Percentiles rank a stretch among this genome's conserved stretches.
Conservation (phyloP, 1,284 basidiomycete genomes). For the Ceraceosorus bombacis region DNA sequence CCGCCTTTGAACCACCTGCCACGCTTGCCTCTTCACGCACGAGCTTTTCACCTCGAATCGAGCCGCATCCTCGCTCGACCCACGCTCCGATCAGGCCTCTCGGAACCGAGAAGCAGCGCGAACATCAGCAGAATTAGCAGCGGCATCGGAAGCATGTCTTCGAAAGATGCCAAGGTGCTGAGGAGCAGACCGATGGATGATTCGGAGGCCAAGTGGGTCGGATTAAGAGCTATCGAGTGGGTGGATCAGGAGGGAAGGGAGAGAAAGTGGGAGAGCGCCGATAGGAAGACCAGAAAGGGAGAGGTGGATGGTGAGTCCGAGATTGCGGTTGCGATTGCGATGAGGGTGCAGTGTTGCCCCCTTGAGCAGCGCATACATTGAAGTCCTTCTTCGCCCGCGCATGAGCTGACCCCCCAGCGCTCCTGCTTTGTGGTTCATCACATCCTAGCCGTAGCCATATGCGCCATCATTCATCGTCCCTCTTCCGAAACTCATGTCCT, state of each 20-base stretch:
- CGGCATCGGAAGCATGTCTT: conserved; percentile 1
- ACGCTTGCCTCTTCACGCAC: no score
- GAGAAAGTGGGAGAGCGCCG: conserved; percentile 44
- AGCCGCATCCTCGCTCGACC: no score
- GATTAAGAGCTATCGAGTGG: conserved; percentile 42
- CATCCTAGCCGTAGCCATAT: conserved; percentile 35
- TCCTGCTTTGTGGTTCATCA: neutral
- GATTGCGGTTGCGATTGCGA: neutral
- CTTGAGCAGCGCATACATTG: neutral
- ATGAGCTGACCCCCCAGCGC: neutral
- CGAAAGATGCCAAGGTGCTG: conserved; percentile 5
- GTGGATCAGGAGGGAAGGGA: conserved; percentile 39
- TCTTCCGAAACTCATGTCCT: conserved; percentile 31
- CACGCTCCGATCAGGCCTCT: no score
- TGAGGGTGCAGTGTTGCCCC: neutral
- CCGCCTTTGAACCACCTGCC: no score
- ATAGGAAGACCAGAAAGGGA: conserved; percentile 42
- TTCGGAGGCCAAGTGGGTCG: conserved; percentile 42
- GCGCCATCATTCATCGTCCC: conserved; percentile 39
- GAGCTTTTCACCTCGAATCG: no score
- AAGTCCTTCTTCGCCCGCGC: neutral
- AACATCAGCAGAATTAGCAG: no score
- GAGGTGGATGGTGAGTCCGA: conserved; percentile 37
- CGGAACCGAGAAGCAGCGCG: no score
- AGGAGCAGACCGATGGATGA: conserved; percentile 20